Evolutionary conservation across 345 rosid species (phyloP).

Genomic region (Geranium brycei): DNA sequence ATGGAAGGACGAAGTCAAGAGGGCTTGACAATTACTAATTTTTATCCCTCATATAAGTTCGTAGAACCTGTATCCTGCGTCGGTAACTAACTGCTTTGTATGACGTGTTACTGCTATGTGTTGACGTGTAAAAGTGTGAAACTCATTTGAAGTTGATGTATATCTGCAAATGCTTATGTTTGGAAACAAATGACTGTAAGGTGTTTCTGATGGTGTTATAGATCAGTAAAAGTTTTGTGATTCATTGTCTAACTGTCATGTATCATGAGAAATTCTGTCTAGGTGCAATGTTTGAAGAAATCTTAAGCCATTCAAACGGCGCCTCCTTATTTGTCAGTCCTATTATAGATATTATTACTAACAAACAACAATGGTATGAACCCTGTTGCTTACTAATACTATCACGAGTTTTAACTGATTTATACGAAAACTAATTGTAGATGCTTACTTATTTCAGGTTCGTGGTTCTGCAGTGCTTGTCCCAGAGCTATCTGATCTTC

Average conservation of each 20-base stretch:
- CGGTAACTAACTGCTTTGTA: too few relatives aligned
- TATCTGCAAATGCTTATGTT: neutral
- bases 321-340: too few relatives aligned
- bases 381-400: neutral
- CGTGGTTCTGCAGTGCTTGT: constrained; percentile 73
- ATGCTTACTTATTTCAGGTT: constrained; percentile 26
- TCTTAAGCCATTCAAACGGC: too few relatives aligned
- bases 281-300: too few relatives aligned
- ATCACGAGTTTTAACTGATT: too few relatives aligned
- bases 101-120: too few relatives aligned
- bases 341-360: neutral
- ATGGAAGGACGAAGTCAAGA: too few relatives aligned
- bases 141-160: neutral
- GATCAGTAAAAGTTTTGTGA: neutral
- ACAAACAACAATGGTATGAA: neutral
- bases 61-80: too few relatives aligned
- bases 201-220: neutral
- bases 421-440: too few relatives aligned
- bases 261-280: too few relatives aligned
- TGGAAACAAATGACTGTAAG: neutral
- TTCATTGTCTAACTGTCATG: neutral
- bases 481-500: constrained; percentile 44
- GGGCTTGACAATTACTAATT: too few relatives aligned
- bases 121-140: neutral
- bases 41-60: too few relatives aligned